Percentiles rank a stretch among this genome's conserved stretches.
Conservation (phyloP, 108 stramenopile genomes). For the Skeletonema potamos region DNA sequence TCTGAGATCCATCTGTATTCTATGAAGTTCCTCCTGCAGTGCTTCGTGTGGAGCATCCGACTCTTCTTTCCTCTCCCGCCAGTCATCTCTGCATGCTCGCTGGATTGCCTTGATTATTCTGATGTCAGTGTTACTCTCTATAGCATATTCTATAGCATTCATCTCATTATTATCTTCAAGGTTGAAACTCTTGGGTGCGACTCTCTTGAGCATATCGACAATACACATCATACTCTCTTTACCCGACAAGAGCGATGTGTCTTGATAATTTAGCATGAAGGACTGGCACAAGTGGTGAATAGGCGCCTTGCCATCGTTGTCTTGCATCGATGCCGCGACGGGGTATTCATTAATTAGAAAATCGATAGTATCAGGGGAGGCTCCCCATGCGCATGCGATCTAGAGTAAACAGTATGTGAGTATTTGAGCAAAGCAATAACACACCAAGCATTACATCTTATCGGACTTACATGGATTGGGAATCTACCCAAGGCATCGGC, state of each 20-base stretch:
- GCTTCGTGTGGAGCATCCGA: neutral
- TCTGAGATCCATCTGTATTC: neutral
- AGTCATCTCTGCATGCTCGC: neutral
- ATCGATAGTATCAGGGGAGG: neutral
- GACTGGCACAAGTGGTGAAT: slow-evolving; percentile 4
- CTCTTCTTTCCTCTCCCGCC: neutral
- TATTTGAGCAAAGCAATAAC: no score
- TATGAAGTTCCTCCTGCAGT: neutral
- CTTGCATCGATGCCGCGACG: slow-evolving; percentile 7
- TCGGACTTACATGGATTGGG: neutral
- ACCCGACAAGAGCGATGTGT: neutral
- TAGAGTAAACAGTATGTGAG: no score
- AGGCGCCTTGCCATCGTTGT: slow-evolving; percentile 10
- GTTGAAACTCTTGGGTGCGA: neutral
- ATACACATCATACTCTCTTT: neutral
- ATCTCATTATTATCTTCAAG: neutral
- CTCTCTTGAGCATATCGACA: neutral
- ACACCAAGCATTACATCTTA: no score
- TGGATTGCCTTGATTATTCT: neutral
- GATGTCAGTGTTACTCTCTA: neutral
- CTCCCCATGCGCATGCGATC: neutral
- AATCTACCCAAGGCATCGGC: neutral
- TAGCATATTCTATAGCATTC: neutral
- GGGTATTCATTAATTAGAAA: neutral
- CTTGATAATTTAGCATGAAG: neutral